Percentiles rank a stretch among this genome's conserved stretches.
Conservation (phyloP, 2,329 filamentous ascomycete genomes). For the Colletotrichum coccodes region DNA sequence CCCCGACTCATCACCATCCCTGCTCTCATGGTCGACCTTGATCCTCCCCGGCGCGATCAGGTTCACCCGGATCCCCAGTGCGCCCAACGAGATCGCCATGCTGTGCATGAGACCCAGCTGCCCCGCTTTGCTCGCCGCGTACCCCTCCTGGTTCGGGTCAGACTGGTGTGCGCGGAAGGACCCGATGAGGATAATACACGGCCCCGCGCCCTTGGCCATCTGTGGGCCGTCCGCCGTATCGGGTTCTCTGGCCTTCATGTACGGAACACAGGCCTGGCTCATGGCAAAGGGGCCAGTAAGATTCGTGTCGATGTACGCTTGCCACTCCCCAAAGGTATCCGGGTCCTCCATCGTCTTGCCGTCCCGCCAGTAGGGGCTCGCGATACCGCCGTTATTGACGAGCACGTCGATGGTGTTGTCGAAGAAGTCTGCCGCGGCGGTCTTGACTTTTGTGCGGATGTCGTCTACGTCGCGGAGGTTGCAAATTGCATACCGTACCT, state of each 20-base stretch:
- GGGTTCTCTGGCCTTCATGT: constrained; percentile 48
- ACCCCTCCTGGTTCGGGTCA: constrained; percentile 59
- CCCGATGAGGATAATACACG: constrained; percentile 57
- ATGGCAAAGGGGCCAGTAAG: constrained; percentile 56
- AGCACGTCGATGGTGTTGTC: constrained; percentile 49
- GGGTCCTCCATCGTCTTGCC: constrained; percentile 56
- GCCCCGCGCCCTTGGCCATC: constrained; percentile 39
- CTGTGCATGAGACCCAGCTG: constrained; percentile 47
- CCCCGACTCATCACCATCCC: constrained; percentile 53
- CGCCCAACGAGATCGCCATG: constrained; percentile 46
- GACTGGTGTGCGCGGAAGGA: constrained; percentile 56
- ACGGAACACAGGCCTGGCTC: constrained; percentile 56
- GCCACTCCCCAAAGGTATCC: constrained; percentile 54
- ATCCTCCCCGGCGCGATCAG: constrained; percentile 56
- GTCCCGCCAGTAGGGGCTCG: constrained; percentile 50
- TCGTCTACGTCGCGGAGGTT: constrained; percentile 50
- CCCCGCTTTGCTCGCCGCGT: constrained; percentile 52
- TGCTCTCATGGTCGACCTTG: constrained; percentile 57
- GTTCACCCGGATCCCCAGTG: constrained; percentile 47
- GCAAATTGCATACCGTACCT: constrained; percentile 49
- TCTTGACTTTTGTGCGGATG: constrained; percentile 46
- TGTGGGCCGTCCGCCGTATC: constrained; percentile 35
- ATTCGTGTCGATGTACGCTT: constrained; percentile 57
- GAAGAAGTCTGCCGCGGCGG: constrained; percentile 45
- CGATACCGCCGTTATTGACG: constrained; percentile 51